These are phyloP conservation scores for barley (Hordeum vulgare) DNA, from an alignment of 176 grass and related monocot species.

Conservation along the genomic window DNA sequence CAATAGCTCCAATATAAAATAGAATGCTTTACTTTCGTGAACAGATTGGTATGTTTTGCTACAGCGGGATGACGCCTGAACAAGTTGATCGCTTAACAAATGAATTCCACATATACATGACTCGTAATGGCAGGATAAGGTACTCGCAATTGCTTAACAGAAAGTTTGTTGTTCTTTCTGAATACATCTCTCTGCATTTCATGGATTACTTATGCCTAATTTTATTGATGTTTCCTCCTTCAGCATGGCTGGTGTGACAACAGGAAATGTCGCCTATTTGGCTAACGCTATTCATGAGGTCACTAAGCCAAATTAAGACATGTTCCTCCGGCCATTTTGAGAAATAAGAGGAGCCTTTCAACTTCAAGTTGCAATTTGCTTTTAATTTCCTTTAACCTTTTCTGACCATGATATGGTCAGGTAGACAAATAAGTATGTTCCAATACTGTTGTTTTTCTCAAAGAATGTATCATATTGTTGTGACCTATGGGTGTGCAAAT, in stretches of 20 bases:
- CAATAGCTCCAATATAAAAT: not conserved
- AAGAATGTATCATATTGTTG: not conserved
- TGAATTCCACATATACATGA: constrained; percentile 90
- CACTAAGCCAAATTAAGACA: constrained; percentile 39
- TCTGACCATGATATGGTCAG: not conserved
- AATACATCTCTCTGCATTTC: not conserved
- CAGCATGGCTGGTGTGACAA: constrained; percentile 88
- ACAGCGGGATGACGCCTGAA: constrained; percentile 87
- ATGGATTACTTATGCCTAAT: not conserved
- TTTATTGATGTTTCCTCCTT: constrained; percentile 7
- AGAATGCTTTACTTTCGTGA: not conserved
- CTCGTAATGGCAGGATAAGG: constrained; percentile 87
- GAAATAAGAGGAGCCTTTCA: not conserved
- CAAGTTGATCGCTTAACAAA: constrained; percentile 84
- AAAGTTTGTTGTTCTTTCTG: not conserved
- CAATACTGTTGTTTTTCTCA: not conserved
- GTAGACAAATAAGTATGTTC: constrained; percentile 8
- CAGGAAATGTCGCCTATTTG: constrained; percentile 60
- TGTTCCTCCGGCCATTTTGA: not conserved
- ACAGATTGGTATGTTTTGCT: constrained; percentile 96
- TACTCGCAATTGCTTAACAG: not conserved
- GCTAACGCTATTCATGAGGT: constrained; percentile 86
- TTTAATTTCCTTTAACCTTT: not conserved
- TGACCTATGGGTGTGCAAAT: not conserved
- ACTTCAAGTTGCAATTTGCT: not conserved